These are phyloP conservation scores for Aureobasidium namibiae DNA, from an alignment of 2,329 filamentous ascomycete species.

Conservation along the genomic window DNA sequence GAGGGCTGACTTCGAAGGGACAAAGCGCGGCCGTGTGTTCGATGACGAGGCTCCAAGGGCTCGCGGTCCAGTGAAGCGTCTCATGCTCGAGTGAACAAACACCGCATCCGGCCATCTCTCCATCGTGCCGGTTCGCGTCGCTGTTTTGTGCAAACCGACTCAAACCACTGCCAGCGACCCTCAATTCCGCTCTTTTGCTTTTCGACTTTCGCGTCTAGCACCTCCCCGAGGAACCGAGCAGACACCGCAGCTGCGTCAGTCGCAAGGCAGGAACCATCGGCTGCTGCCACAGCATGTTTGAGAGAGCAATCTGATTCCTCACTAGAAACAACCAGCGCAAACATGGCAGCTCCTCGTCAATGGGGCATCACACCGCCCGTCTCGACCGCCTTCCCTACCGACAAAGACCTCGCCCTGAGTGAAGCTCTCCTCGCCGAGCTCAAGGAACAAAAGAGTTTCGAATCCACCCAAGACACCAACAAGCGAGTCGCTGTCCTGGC, in stretches of 20 bases:
- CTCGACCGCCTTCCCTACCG: slow-evolving; percentile 66
- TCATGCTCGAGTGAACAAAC: neutral
- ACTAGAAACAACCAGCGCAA: neutral
- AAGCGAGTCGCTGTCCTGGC: slow-evolving; percentile 73
- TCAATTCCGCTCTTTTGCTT: neutral
- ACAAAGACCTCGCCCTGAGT: slow-evolving; percentile 67
- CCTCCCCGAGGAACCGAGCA: neutral
- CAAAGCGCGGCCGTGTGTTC: neutral
- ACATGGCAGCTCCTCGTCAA: slow-evolving; percentile 29
- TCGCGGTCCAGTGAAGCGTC: neutral
- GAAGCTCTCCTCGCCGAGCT: slow-evolving; percentile 76
- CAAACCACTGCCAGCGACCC: neutral
- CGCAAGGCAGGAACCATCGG: neutral
- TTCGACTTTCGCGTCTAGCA: neutral
- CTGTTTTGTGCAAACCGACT: neutral
- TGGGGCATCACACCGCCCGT: slow-evolving; percentile 81
- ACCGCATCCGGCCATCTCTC: neutral
- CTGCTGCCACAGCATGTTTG: neutral
- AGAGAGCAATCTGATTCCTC: neutral
- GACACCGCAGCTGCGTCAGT: neutral
- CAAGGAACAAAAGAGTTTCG: slow-evolving; percentile 85
- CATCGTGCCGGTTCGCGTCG: neutral
- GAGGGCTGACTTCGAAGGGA: neutral
- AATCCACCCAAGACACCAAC: slow-evolving; percentile 71
- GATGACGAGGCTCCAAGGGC: neutral